Percentiles rank a stretch among this genome's conserved stretches.
Conservation (phyloP, 768 basidiomycete genomes). For the Lentinula aciculospora region DNA sequence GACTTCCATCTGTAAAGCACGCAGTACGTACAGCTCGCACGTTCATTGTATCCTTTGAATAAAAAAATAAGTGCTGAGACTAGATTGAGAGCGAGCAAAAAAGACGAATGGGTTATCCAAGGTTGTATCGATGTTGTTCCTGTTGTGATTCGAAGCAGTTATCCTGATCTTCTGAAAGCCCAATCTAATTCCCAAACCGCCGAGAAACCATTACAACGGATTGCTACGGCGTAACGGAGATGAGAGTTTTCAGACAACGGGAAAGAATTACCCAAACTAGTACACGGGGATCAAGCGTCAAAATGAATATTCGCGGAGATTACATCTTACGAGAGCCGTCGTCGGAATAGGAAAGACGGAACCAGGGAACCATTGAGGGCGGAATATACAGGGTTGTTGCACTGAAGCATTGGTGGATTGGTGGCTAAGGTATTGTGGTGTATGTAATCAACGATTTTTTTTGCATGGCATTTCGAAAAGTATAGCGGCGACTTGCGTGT, state of each 20-base stretch:
- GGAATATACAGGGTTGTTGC: neutral
- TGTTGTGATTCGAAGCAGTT: too few species aligned
- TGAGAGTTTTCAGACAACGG: neutral
- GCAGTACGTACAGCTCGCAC: neutral
- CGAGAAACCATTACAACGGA: neutral
- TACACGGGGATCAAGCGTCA: slow-evolving; percentile 3
- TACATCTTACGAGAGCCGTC: neutral
- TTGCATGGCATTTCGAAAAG: neutral
- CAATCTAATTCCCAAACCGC: too few species aligned
- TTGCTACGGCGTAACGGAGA: neutral
- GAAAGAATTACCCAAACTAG: neutral
- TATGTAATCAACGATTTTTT: neutral
- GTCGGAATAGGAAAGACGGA: neutral
- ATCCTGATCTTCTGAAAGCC: neutral
- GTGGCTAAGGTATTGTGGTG: neutral
- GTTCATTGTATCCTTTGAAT: neutral
- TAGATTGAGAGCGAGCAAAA: neutral
- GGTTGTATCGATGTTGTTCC: too few species aligned
- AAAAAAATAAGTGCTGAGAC: neutral
- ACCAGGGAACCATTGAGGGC: too few species aligned
- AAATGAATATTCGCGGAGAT: neutral
- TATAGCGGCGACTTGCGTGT: neutral
- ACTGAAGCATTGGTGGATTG: neutral
- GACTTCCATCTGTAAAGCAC: neutral
- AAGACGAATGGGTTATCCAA: too few species aligned